These are phyloP conservation scores for Dimocarpus longan DNA, from an alignment of 345 rosid genomes.

Conservation along the genomic window DNA sequence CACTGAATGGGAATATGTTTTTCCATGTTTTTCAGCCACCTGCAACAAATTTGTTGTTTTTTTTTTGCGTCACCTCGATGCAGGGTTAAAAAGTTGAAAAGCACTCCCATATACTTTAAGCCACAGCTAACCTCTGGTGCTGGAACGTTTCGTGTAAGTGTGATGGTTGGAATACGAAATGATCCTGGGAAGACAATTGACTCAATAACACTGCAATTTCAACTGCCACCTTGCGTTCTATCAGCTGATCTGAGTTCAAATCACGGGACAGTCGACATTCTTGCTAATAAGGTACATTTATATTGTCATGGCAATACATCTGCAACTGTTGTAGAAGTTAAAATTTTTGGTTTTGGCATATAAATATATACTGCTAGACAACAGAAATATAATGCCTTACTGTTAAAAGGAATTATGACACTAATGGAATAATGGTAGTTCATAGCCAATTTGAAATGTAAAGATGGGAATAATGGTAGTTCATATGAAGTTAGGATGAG, in stretches of 20 bases:
- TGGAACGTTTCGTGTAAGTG: constrained; percentile 69
- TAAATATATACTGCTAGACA: background rate
- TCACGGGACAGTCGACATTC: constrained; percentile 76
- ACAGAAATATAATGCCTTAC: background rate
- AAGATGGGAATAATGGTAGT: background rate
- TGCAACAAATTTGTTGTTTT: background rate
- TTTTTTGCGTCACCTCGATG: background rate
- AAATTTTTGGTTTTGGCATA: background rate
- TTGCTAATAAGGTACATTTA: constrained; percentile 70
- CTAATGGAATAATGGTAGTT: too few species aligned
- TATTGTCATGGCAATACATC: background rate
- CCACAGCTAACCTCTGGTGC: constrained; percentile 88
- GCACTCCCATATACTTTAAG: constrained; percentile 77
- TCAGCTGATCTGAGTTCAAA: constrained; percentile 90
- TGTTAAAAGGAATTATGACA: background rate
- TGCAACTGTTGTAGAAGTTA: background rate
- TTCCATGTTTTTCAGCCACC: background rate
- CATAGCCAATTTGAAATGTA: too few species aligned
- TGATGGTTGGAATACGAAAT: constrained; percentile 77
- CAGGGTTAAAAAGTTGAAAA: constrained; percentile 89
- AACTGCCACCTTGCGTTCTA: constrained; percentile 70
- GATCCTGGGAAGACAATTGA: constrained; percentile 87
- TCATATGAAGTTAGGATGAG: background rate
- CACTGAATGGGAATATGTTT: background rate
- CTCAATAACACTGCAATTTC: constrained; percentile 74